phyloP scores from a whole-genome alignment of 2,329 filamentous ascomycete species.

The Pyricularia sp. region DNA sequence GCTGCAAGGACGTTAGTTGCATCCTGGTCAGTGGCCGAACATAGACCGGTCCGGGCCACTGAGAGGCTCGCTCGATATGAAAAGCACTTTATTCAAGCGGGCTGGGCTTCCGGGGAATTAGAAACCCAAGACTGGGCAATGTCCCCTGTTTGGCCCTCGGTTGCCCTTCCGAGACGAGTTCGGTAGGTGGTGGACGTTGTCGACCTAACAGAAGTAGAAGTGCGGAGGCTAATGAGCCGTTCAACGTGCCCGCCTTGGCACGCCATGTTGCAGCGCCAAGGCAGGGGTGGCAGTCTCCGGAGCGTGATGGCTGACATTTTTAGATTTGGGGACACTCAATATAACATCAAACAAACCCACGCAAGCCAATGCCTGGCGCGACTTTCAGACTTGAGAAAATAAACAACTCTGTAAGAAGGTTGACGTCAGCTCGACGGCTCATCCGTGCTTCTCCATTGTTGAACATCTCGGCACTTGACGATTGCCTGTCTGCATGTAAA shows the following conservation, averaged over 20 bases:
- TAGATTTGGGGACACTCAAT: neutral
- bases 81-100: constrained; percentile 6
- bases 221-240: neutral
- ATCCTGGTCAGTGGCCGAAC: neutral
- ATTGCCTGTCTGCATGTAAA: neutral
- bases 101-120: neutral
- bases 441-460: neutral
- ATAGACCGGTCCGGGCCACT: neutral
- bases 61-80: constrained; percentile 7
- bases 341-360: neutral
- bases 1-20: too few species aligned
- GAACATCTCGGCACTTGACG: neutral
- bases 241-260: neutral
- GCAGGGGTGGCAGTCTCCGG: neutral
- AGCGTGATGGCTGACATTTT: neutral
- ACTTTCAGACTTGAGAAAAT: neutral
- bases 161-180: neutral
- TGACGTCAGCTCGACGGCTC: neutral
- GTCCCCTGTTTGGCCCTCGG: neutral
- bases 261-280: neutral
- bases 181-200: neutral
- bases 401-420: neutral
- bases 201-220: neutral
- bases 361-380: neutral
- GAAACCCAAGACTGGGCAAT: neutral